A percentile compares a stretch with the other conserved stretches of the same genome.
Evolutionary conservation across 2,329 filamentous ascomycete species (phyloP).

Genomic region (Diplocarpon rosae): DNA sequence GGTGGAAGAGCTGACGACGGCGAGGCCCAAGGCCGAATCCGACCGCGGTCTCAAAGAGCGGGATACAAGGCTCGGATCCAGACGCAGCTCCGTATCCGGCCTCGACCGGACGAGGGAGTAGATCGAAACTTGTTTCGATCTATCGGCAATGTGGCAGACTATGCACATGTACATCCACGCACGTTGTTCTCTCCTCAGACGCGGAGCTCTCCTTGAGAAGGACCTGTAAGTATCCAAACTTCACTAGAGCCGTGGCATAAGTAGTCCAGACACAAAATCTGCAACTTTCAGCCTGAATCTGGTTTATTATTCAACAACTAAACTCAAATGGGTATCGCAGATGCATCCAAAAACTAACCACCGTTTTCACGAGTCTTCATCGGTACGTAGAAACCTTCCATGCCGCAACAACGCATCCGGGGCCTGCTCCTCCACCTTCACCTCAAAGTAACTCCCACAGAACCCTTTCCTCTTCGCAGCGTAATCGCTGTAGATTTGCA

Average conservation of each 20-base stretch:
- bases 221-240: no score
- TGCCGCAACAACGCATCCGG: constrained; percentile 11
- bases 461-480: constrained; percentile 17
- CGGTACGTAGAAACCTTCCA: constrained; percentile 15
- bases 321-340: neutral
- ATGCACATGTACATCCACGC: no score
- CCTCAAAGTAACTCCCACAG: constrained; percentile 22
- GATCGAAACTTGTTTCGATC: no score
- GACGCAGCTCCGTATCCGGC: no score
- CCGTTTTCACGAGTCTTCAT: no score
- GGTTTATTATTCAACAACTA: neutral
- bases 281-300: neutral
- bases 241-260: neutral
- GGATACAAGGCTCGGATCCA: no score
- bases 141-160: no score
- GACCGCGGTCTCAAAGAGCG: no score
- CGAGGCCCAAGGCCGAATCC: neutral
- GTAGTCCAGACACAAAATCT: neutral
- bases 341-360: neutral
- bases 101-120: no score
- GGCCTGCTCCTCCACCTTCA: constrained; percentile 14
- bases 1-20: neutral
- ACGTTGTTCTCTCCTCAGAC: no score
- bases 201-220: no score
- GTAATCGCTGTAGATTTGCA: constrained; percentile 21